Evolutionary conservation across 805 yeast genomes (phyloP), one percentile per base, ranked within the genome.

Genomic region (Teunomyces funiuensis): DNA sequence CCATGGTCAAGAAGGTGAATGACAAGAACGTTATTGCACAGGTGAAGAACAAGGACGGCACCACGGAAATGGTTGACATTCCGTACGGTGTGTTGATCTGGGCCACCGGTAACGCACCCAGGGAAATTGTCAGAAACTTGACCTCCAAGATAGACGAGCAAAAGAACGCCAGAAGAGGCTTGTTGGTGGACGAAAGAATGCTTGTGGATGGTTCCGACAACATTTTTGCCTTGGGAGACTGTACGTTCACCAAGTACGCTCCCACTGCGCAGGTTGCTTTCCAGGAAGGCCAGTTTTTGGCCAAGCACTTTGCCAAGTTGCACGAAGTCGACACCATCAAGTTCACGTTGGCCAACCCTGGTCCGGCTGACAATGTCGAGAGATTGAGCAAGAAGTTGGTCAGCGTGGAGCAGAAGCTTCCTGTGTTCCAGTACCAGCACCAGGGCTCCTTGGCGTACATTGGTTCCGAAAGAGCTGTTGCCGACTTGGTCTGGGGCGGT

Each of bases 221-320:
- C 56, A 81, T 91, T 53, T 91, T 76, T 66, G 97, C 96, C 37
- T 69, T 90, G 43, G 98, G 98, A 63, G 98, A 90, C 71, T 90
- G 97, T 71, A 87, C 97, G 28, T 82, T 85, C 64, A 86, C 93
- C 49, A 87, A 87, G 61, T 82, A 80, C 54, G 93, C 96, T 31
- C 97, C 97, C 53, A 90, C 98, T 47, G 98, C 97, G 18, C 97
- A 90, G 75, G 97, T 89, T 42, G 98, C 98, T 30, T 82, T 88
- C 69, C 97, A 90, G 74, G 88, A 90, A 69, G 97, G 97, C 63
- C 73, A 75, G 43, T 90, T 79, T 68, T 77, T 90, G 52, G 93
- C 90, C 42, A 69, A 73, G 25, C 79, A 82, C 51, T 84, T 90
- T 64, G 76, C 78, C 60, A 82, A 75, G 53, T 66, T 81, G 54